Conservation (phyloP, 192 early-diverging fungal genomes). For the Umbelopsis ramanniana region DNA sequence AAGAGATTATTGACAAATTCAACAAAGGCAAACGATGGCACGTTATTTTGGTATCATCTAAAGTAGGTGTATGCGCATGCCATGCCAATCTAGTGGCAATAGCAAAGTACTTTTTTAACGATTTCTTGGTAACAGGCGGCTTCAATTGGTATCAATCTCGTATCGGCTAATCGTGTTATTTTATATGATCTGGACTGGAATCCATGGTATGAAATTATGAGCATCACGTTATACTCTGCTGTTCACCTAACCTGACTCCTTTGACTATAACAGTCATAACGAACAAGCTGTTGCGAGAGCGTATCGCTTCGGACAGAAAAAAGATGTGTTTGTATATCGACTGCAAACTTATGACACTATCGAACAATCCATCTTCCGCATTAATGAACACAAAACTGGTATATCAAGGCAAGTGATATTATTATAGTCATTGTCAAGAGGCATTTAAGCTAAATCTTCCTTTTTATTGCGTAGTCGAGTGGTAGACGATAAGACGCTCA, state of each 20-base stretch:
- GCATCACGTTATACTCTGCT: too few relatives aligned
- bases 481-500: slow-evolving; percentile 58
- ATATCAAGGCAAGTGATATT: slow-evolving; percentile 52
- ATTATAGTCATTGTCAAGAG: neutral
- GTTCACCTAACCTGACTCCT: too few relatives aligned
- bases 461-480: slow-evolving; percentile 42
- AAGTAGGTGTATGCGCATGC: slow-evolving; percentile 28
- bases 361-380: slow-evolving; percentile 65
- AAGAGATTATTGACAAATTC: slow-evolving; percentile 67
- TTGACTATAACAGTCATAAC: slow-evolving; percentile 43
- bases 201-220: slow-evolving; percentile 51
- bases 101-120: neutral
- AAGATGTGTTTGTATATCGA: slow-evolving; percentile 73
- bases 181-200: slow-evolving; percentile 83
- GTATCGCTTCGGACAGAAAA: slow-evolving; percentile 72
- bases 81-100: neutral
- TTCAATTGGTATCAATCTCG: slow-evolving; percentile 69
- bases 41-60: slow-evolving; percentile 67
- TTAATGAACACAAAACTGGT: slow-evolving; percentile 74
- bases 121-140: slow-evolving; percentile 20
- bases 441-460: neutral
- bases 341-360: slow-evolving; percentile 61
- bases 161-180: slow-evolving; percentile 72
- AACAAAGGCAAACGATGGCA: slow-evolving; percentile 44
- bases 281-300: slow-evolving; percentile 75